Conservation (phyloP, 495 filamentous ascomycete species). For the Wilcoxina mikolae region DNA sequence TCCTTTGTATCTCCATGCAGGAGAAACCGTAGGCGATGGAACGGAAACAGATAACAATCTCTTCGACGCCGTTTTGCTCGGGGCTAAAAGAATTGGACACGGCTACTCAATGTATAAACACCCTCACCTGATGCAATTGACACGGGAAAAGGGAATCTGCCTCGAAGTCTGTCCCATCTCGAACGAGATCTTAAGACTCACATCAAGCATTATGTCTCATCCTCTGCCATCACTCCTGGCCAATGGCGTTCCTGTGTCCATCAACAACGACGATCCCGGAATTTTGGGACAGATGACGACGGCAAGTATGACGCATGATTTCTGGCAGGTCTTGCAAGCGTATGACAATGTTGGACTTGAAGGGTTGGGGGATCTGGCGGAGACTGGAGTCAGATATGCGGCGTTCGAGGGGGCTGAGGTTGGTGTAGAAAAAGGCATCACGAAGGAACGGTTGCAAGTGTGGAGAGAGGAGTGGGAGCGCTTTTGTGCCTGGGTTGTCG, state of each 20-base stretch:
- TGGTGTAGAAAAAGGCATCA: slow-evolving; percentile 53
- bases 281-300: slow-evolving; percentile 62
- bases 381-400: slow-evolving; percentile 85
- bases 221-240: slow-evolving; percentile 73
- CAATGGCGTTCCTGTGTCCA: slow-evolving; percentile 58
- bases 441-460: slow-evolving; percentile 56
- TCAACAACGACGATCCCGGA: slow-evolving; percentile 78
- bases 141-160: slow-evolving; percentile 75
- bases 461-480: slow-evolving; percentile 72
- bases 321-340: slow-evolving; percentile 80
- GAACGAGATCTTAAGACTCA: slow-evolving; percentile 68
- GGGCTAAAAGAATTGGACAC: slow-evolving; percentile 76
- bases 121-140: slow-evolving; percentile 69
- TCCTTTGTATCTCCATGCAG: slow-evolving; percentile 94
- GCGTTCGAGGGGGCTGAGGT: slow-evolving; percentile 61
- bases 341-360: slow-evolving; percentile 74
- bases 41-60: slow-evolving; percentile 66
- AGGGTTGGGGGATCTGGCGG: slow-evolving; percentile 67
- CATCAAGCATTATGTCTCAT: slow-evolving; percentile 59
- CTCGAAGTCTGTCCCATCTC: slow-evolving; percentile 78
- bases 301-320: slow-evolving; percentile 56
- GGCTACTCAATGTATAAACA: slow-evolving; percentile 82
- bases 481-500: slow-evolving; percentile 82
- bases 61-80: slow-evolving; percentile 78
- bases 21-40: slow-evolving; percentile 67